Percentiles rank a stretch among this genome's conserved stretches.
These are phyloP conservation scores for Penicillium rolfsii DNA, from an alignment of 2,329 filamentous ascomycete species.

Conservation along the genomic window DNA sequence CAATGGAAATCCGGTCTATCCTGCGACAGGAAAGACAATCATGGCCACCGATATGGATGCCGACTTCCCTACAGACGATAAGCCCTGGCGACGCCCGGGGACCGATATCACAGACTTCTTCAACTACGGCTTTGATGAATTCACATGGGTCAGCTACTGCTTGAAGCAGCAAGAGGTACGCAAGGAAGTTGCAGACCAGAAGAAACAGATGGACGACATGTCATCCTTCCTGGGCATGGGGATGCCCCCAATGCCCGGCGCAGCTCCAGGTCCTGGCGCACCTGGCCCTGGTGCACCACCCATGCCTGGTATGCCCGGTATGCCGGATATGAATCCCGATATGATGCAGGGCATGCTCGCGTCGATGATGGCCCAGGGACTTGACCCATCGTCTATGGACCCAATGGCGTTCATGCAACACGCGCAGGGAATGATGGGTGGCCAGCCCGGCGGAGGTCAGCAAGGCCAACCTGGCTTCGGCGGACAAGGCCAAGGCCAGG, in stretches of 20 bases:
- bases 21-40: conserved; percentile 74
- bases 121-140: conserved; percentile 99
- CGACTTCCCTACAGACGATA: conserved; percentile 74
- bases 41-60: conserved; percentile 77
- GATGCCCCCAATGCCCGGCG: conserved; percentile 52
- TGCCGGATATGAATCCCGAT: conserved; percentile 57
- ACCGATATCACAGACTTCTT: conserved; percentile 97
- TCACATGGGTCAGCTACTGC: conserved; percentile 94
- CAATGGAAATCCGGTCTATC: conserved; percentile 78
- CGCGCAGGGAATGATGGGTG: conserved; percentile 55
- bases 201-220: conserved; percentile 67
- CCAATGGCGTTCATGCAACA: conserved; percentile 59
- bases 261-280: conserved; percentile 34
- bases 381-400: conserved; percentile 58
- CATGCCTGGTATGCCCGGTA: conserved; percentile 46
- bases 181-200: conserved; percentile 78
- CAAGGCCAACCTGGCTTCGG: conserved; percentile 42
- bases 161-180: conserved; percentile 81
- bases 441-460: conserved; percentile 45
- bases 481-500: conserved; percentile 38
- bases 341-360: conserved; percentile 64
- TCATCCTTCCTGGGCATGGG: conserved; percentile 61
- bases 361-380: conserved; percentile 57
- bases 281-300: conserved; percentile 36
- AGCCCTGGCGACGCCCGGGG: conserved; percentile 93